These are phyloP conservation scores for Fusarium falciforme DNA, from an alignment of 2,329 filamentous ascomycete genomes.

Conservation along the genomic window DNA sequence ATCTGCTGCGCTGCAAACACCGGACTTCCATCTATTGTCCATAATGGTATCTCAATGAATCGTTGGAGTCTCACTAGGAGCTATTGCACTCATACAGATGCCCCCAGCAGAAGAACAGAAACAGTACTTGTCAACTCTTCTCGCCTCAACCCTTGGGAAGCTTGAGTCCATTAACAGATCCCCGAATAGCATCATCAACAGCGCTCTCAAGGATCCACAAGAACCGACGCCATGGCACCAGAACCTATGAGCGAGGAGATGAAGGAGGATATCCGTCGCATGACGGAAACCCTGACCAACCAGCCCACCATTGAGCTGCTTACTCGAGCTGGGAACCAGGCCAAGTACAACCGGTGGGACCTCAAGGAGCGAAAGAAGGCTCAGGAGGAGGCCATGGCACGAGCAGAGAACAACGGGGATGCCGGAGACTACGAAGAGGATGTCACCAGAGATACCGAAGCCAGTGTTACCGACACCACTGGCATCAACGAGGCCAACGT, in stretches of 20 bases:
- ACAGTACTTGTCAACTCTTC: neutral
- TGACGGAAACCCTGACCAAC: conserved; percentile 38
- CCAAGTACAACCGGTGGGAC: conserved; percentile 31
- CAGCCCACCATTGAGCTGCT: conserved; percentile 39
- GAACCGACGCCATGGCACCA: neutral
- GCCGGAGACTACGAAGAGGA: neutral
- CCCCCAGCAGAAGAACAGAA: neutral
- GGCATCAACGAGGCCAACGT: neutral
- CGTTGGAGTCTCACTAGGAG: neutral
- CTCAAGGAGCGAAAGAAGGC: neutral
- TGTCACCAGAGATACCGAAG: neutral
- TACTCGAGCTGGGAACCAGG: conserved; percentile 22
- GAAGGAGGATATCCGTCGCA: conserved; percentile 29
- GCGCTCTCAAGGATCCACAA: neutral
- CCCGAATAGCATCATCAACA: neutral
- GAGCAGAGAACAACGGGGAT: neutral
- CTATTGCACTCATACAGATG: neutral
- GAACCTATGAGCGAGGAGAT: conserved; percentile 11
- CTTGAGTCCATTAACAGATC: neutral
- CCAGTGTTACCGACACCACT: neutral
- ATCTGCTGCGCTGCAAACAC: neutral
- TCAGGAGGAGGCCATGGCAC: neutral
- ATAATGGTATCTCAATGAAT: neutral
- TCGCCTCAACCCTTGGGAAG: neutral
- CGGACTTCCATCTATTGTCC: neutral